A percentile compares a stretch with the other conserved stretches of the same genome.
Evolutionary conservation across 139 green algal genomes (phyloP).

Genomic region (Tetraselmis chui): DNA sequence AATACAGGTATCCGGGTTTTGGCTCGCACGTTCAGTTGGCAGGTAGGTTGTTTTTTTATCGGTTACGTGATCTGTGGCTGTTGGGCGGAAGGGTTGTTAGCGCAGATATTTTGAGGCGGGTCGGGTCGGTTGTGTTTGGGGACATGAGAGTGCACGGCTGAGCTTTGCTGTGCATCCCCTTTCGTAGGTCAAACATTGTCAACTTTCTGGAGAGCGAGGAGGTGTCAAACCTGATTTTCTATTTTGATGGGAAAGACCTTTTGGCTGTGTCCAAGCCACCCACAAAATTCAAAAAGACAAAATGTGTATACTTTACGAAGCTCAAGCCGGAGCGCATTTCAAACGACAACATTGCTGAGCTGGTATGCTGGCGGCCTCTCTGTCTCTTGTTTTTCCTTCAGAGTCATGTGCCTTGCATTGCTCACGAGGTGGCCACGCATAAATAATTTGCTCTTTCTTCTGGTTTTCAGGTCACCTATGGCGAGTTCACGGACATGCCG

Average conservation of each 20-base stretch:
- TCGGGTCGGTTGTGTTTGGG: slow-evolving; percentile 1
- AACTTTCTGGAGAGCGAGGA: slow-evolving; percentile 51
- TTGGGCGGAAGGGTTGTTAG: neutral
- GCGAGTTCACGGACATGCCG: slow-evolving; percentile 66
- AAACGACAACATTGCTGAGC: slow-evolving; percentile 56
- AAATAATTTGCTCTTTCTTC: neutral
- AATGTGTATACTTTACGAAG: slow-evolving; percentile 75
- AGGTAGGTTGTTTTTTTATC: neutral
- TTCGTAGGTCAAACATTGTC: slow-evolving; percentile 36
- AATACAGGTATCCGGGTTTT: no score
- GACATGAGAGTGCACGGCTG: neutral
- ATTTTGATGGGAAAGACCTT: slow-evolving; percentile 64
- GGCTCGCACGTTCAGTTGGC: neutral
- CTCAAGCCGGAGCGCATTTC: slow-evolving; percentile 38
- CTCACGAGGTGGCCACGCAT: neutral
- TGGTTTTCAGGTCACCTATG: slow-evolving; percentile 53
- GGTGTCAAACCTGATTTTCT: slow-evolving; percentile 46
- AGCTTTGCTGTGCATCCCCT: neutral
- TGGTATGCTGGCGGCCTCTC: slow-evolving; percentile 34
- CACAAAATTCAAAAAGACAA: slow-evolving; percentile 68
- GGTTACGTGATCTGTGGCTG: neutral
- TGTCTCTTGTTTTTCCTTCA: neutral
- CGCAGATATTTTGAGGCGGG: no score
- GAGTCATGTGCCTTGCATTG: neutral
- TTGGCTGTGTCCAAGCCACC: slow-evolving; percentile 52